Conservation (phyloP, 257 asterid species). For the Solanum raphanifolium region DNA sequence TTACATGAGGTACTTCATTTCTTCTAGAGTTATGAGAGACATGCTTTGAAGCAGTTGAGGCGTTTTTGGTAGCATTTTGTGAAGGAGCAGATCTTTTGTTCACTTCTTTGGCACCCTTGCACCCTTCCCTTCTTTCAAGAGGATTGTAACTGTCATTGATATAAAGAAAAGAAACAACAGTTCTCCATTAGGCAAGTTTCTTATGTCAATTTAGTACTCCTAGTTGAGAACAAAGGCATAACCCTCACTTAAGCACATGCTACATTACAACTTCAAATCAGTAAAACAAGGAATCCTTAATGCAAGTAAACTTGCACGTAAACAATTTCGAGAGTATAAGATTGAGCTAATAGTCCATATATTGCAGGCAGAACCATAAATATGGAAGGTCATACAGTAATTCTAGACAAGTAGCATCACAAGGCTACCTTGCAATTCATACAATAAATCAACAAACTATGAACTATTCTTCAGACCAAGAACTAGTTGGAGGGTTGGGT, state of each 20-base stretch:
- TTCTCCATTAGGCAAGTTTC: neutral
- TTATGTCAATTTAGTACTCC: neutral
- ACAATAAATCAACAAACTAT: neutral
- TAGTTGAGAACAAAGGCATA: neutral
- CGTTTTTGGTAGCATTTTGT: constrained; percentile 42
- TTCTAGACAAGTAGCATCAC: neutral
- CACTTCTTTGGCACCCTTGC: constrained; percentile 82
- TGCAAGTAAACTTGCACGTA: neutral
- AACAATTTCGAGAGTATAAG: neutral
- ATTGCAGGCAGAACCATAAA: neutral
- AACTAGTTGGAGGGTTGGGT: neutral
- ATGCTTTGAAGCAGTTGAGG: constrained; percentile 46
- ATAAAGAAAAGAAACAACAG: constrained; percentile 4
- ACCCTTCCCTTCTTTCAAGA: constrained; percentile 76
- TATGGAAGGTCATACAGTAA: neutral
- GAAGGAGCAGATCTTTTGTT: constrained; percentile 56
- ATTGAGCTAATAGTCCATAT: neutral
- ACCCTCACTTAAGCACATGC: neutral
- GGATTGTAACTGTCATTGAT: constrained; percentile 60
- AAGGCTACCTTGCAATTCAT: neutral
- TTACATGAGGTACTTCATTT: constrained; percentile 31
- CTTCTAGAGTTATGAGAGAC: constrained; percentile 39
- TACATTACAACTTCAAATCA: neutral
- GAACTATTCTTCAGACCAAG: neutral
- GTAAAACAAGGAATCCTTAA: neutral